Percentiles rank a stretch among this genome's conserved stretches.
phyloP scores from a whole-genome alignment of 192 early-diverging fungal genomes.

The Coemansia sp. region DNA sequence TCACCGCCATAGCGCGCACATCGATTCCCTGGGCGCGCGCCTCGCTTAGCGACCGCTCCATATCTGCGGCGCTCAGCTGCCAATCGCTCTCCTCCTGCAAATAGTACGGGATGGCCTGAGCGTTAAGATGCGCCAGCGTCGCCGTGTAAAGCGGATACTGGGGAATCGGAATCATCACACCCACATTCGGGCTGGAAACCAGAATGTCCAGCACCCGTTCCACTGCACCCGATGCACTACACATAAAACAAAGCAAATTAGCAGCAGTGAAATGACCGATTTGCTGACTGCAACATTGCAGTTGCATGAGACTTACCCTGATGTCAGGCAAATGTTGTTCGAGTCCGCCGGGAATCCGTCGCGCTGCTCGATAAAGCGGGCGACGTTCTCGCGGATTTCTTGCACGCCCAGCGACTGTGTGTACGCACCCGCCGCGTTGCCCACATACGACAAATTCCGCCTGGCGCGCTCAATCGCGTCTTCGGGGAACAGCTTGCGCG shows the following conservation, averaged over 20 bases:
- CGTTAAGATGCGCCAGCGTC: conserved; percentile 79
- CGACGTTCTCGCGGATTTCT: conserved; percentile 80
- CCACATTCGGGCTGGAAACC: conserved; percentile 72
- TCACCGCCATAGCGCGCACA: conserved; percentile 91
- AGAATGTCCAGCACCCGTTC: conserved; percentile 88
- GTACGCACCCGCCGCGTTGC: conserved; percentile 85
- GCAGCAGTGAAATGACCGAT: background rate
- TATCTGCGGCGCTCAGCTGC: conserved; percentile 70
- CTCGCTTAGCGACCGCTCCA: conserved; percentile 62
- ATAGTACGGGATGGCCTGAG: conserved; percentile 89
- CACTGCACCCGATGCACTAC: conserved; percentile 81
- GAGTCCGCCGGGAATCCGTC: conserved; percentile 89
- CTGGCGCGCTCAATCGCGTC: conserved; percentile 85
- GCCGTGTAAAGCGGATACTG: conserved; percentile 99
- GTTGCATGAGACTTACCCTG: conserved; percentile 53
- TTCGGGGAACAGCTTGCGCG: conserved; percentile 73
- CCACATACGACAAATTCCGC: conserved; percentile 65
- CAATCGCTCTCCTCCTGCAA: conserved; percentile 84
- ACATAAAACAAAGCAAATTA: conserved; percentile 8
- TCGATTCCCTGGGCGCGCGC: conserved; percentile 73
- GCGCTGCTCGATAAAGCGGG: conserved; percentile 87
- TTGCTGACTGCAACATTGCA: background rate
- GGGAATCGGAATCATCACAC: conserved; percentile 99
- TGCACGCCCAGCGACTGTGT: conserved; percentile 92
- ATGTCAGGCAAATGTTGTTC: conserved; percentile 85